Conservation (phyloP, 2,329 filamentous ascomycete species). For the Fusarium equiseti region DNA sequence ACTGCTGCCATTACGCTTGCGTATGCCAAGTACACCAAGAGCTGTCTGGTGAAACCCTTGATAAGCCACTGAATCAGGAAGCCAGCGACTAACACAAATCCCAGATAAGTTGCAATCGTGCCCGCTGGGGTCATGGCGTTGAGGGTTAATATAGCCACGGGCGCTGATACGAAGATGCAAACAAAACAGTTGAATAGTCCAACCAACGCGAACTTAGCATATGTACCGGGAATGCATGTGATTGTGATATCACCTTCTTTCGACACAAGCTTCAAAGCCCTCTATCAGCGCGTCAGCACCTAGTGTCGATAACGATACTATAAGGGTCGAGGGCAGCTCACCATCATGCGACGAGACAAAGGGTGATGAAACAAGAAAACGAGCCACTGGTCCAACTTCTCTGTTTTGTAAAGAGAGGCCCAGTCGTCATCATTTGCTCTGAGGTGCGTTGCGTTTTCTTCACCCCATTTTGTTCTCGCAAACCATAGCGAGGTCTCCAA, state of each 20-base stretch:
- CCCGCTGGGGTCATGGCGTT: conserved; percentile 2
- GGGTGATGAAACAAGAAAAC: background rate
- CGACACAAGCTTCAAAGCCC: background rate
- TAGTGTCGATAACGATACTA: background rate
- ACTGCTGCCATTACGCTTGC: conserved; percentile 25
- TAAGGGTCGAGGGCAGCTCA: background rate
- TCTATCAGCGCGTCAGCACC: conserved; percentile 7
- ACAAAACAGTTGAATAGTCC: conserved; percentile 19
- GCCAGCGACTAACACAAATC: conserved; percentile 18
- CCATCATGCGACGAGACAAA: conserved; percentile 5
- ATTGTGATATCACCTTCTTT: background rate
- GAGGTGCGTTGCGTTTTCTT: conserved; percentile 12
- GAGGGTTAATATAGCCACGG: conserved; percentile 20
- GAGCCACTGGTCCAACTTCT: conserved; percentile 8
- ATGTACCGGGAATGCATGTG: background rate
- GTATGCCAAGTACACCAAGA: conserved; percentile 25
- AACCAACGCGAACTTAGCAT: background rate
- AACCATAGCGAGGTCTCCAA: background rate
- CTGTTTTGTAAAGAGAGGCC: conserved; percentile 1
- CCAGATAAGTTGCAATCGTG: conserved; percentile 14
- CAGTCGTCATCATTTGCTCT: conserved; percentile 13
- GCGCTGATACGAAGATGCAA: conserved; percentile 9
- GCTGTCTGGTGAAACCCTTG: conserved; percentile 16
- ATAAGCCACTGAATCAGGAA: conserved; percentile 19
- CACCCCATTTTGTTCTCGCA: conserved; percentile 4